A percentile compares a stretch with the other conserved stretches of the same genome.
These are phyloP conservation scores for Aspergillus hancockii DNA, from an alignment of 495 filamentous ascomycete genomes.

Conservation along the genomic window DNA sequence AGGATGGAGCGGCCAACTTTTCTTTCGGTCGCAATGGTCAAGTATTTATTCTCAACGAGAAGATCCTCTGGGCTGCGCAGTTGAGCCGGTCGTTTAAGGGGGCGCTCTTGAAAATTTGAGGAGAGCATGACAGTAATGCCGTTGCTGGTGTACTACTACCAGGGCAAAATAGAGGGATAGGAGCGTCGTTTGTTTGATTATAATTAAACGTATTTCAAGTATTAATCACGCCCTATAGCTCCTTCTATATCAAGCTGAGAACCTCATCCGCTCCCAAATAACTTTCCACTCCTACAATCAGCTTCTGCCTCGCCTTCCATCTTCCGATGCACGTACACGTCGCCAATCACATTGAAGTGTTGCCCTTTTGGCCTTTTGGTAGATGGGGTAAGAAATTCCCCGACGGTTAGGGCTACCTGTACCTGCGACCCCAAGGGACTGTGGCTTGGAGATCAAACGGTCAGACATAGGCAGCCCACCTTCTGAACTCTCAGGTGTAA, in stretches of 20 bases:
- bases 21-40: slow-evolving; percentile 44
- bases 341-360: not conserved
- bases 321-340: not conserved
- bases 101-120: slow-evolving; percentile 27
- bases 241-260: not conserved
- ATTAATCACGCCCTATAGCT: too few species aligned
- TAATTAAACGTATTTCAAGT: too few species aligned
- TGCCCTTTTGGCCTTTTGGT: not conserved
- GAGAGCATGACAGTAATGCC: not conserved
- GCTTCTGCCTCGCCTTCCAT: not conserved
- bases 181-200: not conserved
- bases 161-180: too few species aligned
- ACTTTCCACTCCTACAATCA: not conserved
- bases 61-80: slow-evolving; percentile 42
- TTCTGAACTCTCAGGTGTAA: too few species aligned
- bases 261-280: not conserved
- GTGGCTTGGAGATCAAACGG: too few species aligned
- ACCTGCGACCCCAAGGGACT: too few species aligned
- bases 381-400: too few species aligned
- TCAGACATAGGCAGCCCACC: too few species aligned
- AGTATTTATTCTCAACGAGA: slow-evolving; percentile 46
- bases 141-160: not conserved
- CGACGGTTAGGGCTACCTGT: too few species aligned
- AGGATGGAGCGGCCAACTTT: slow-evolving; percentile 43
- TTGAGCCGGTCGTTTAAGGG: slow-evolving; percentile 30